Evolutionary conservation across 495 filamentous ascomycete genomes (phyloP).

Genomic region (Cercophora samala): DNA sequence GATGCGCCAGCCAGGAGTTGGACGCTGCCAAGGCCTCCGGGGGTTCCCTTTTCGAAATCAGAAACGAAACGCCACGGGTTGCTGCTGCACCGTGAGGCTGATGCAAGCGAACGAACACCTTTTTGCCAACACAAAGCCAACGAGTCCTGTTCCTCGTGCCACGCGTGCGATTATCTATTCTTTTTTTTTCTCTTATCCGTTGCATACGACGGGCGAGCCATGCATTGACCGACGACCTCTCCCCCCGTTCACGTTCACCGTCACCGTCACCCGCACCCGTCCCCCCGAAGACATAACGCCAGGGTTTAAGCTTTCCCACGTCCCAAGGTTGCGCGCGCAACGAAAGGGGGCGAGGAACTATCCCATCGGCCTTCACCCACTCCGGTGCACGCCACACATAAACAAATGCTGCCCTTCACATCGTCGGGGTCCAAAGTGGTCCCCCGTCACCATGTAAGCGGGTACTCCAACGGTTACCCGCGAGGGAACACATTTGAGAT

Average conservation of each 20-base stretch:
- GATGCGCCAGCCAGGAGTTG: constrained; percentile 12
- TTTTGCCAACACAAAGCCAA: constrained; percentile 30
- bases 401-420: constrained; percentile 44
- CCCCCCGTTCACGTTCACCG: not conserved
- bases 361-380: constrained; percentile 15
- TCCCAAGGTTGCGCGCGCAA: constrained; percentile 10
- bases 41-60: constrained; percentile 1
- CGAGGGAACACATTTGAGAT: constrained; percentile 74
- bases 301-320: not conserved
- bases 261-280: too few relatives aligned
- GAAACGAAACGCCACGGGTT: constrained; percentile 31
- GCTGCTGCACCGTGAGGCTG: constrained; percentile 22
- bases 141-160: constrained; percentile 12
- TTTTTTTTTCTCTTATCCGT: not conserved
- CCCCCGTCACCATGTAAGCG: constrained; percentile 57
- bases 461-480: constrained; percentile 76
- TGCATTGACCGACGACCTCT: constrained; percentile 26
- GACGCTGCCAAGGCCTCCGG: constrained; percentile 16
- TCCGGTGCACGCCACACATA: constrained; percentile 7
- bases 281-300: not conserved
- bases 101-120: constrained; percentile 38
- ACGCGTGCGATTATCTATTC: too few relatives aligned
- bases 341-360: constrained; percentile 16
- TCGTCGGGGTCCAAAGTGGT: constrained; percentile 52
- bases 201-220: constrained; percentile 19